phyloP scores from a whole-genome alignment of 805 yeast genomes.

The Ogataea methanolica region DNA sequence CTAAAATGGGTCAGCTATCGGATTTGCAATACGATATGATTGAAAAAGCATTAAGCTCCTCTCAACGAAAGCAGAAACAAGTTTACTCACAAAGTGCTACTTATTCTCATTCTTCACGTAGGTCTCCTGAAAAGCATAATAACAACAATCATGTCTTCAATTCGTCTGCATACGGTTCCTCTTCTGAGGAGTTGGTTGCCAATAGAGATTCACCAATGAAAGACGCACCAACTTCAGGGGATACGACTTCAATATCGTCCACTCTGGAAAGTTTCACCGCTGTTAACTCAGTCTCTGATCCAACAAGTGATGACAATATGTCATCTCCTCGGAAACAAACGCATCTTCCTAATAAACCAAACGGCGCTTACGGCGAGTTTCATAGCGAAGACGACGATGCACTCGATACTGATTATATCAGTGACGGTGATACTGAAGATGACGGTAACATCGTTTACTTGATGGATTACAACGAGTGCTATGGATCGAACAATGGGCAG shows the following conservation, averaged over 20 bases:
- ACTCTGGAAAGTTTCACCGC: no score
- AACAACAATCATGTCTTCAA: no score
- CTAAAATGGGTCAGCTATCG: conserved; percentile 38
- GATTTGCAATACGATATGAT: conserved; percentile 29
- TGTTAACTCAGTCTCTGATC: no score
- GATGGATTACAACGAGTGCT: conserved; percentile 1
- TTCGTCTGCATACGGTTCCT: no score
- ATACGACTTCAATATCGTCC: no score
- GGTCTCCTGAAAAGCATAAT: no score
- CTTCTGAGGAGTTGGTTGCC: no score
- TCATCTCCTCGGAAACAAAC: no score
- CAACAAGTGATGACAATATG: background rate
- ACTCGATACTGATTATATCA: background rate
- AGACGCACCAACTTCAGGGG: no score
- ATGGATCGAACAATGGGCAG: background rate
- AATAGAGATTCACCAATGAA: no score
- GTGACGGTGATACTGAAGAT: background rate
- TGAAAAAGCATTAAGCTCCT: conserved; percentile 14
- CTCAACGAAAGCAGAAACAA: background rate
- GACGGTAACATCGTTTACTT: conserved; percentile 1
- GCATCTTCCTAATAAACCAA: no score
- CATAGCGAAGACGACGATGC: background rate
- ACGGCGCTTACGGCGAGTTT: background rate
- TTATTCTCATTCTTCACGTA: no score
- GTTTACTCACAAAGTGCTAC: background rate